A percentile compares a stretch with the other conserved stretches of the same genome.
Evolutionary conservation across 306 rosid species (phyloP).

Genomic region (Cicer judaicum): DNA sequence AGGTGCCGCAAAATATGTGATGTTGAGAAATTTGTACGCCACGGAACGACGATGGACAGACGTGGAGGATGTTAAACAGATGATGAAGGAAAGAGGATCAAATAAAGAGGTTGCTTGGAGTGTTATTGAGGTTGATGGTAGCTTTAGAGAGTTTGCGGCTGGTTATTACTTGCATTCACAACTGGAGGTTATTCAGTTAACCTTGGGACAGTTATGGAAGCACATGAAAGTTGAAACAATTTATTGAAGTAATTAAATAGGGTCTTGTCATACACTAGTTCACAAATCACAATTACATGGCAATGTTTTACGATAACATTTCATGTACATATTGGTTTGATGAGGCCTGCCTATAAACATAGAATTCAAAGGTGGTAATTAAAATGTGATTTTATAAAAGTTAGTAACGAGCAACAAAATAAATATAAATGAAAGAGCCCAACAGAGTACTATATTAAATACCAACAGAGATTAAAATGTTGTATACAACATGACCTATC

Average conservation of each 20-base stretch:
- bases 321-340: too few relatives aligned
- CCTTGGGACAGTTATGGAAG: slow-evolving; percentile 56
- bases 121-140: slow-evolving; percentile 64
- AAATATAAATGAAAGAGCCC: too few relatives aligned
- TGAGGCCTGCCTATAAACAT: too few relatives aligned
- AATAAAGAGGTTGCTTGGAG: slow-evolving; percentile 70
- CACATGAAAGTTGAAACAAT: slow-evolving; percentile 61
- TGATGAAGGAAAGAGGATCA: slow-evolving; percentile 60
- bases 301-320: too few relatives aligned
- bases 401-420: too few relatives aligned
- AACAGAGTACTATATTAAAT: too few relatives aligned
- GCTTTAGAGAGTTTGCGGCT: slow-evolving; percentile 61
- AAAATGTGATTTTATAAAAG: too few relatives aligned
- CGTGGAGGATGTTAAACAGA: slow-evolving; percentile 58
- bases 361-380: too few relatives aligned
- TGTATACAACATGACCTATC: too few relatives aligned
- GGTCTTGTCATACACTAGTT: too few relatives aligned
- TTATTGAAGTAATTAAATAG: not conserved
- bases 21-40: slow-evolving; percentile 71
- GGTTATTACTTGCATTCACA: slow-evolving; percentile 48
- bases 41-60: slow-evolving; percentile 65
- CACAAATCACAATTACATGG: too few relatives aligned
- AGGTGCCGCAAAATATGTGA: slow-evolving; percentile 60
- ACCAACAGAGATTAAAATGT: too few relatives aligned
- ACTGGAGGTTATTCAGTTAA: slow-evolving; percentile 45